phyloP scores from a whole-genome alignment of 2,329 filamentous ascomycete species.

The Colletotrichum karsti region DNA sequence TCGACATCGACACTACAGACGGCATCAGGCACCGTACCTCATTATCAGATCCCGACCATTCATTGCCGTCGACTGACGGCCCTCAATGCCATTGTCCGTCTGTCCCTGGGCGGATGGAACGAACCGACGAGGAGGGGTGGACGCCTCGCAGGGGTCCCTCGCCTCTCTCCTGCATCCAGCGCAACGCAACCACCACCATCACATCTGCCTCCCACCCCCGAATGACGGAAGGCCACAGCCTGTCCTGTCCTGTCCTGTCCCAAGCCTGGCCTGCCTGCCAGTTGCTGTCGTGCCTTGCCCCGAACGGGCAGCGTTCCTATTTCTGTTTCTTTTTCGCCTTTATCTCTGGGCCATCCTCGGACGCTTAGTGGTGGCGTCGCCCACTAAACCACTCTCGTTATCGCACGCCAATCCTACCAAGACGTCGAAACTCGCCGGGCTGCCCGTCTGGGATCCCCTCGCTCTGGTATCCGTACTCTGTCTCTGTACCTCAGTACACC shows the following conservation, averaged over 20 bases:
- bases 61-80: not conserved
- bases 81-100: not conserved
- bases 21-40: not conserved
- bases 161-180: slow-evolving; percentile 22
- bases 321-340: slow-evolving; percentile 26
- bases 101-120: slow-evolving; percentile 20
- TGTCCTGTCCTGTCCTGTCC: not conserved
- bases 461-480: not conserved
- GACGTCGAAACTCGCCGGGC: slow-evolving; percentile 21
- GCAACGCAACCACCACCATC: not conserved
- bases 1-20: not conserved
- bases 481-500: not conserved
- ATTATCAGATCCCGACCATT: not conserved
- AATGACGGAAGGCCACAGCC: not conserved
- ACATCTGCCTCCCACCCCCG: not conserved
- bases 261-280: not conserved
- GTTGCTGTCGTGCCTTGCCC: slow-evolving; percentile 10
- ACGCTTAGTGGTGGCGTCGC: slow-evolving; percentile 24
- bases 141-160: slow-evolving; percentile 16
- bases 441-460: slow-evolving; percentile 14
- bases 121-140: slow-evolving; percentile 21
- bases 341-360: slow-evolving; percentile 24
- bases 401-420: slow-evolving; percentile 24
- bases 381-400: slow-evolving; percentile 26
- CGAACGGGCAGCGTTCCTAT: slow-evolving; percentile 11